Evolutionary conservation across 768 basidiomycete genomes (phyloP).

Genomic region (Calvatia gigantea): DNA sequence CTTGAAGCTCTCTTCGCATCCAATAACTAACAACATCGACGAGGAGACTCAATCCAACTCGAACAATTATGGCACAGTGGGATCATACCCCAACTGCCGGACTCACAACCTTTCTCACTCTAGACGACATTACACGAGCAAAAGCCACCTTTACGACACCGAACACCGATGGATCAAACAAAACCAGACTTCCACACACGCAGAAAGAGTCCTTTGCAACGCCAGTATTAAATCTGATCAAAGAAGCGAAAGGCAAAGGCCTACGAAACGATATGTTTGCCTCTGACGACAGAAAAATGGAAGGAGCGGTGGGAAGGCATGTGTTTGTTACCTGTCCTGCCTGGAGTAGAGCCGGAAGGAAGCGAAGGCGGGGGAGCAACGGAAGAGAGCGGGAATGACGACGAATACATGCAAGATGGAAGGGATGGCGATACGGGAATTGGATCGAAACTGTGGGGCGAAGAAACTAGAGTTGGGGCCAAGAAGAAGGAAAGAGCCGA

Average conservation of each 20-base stretch:
- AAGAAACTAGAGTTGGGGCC: constrained; percentile 18
- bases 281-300: constrained; percentile 91
- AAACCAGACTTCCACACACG: background rate
- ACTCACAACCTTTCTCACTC: constrained; percentile 34
- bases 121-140: constrained; percentile 38
- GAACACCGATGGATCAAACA: background rate
- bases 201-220: constrained; percentile 30
- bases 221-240: constrained; percentile 47
- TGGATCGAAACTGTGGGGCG: background rate
- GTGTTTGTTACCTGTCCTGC: constrained; percentile 61
- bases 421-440: too few species aligned
- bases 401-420: constrained; percentile 12
- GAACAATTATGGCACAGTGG: constrained; percentile 32
- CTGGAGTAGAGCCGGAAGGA: constrained; percentile 19
- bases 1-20: background rate
- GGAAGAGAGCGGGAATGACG: background rate
- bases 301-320: constrained; percentile 83
- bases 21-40: too few species aligned
- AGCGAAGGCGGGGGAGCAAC: constrained; percentile 15
- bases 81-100: constrained; percentile 27
- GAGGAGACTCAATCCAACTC: background rate
- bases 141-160: constrained; percentile 16
- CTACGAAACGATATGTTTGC: constrained; percentile 77
- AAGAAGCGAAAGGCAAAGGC: constrained; percentile 56
- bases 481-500: constrained; percentile 46